Conservation (phyloP, 441 rosid species). For the Geranium incanum region DNA sequence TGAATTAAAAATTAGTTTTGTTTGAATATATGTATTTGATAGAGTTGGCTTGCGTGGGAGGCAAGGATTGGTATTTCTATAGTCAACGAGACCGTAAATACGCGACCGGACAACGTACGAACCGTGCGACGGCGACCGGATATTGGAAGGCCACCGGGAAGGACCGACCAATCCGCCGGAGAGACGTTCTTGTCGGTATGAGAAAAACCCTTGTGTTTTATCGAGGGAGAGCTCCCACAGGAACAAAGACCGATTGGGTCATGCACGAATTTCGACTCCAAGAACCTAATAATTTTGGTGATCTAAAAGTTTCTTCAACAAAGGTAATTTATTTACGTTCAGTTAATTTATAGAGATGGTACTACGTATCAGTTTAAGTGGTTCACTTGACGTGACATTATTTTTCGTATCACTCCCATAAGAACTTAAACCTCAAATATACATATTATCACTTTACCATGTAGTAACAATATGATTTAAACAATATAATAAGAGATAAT, state of each 20-base stretch:
- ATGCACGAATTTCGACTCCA: conserved; percentile 60
- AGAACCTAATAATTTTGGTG: conserved; percentile 18
- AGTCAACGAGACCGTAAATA: conserved; percentile 51
- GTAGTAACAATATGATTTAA: too few relatives aligned
- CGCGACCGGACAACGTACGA: conserved; percentile 45
- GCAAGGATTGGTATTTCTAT: conserved; percentile 58
- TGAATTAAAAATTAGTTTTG: neutral
- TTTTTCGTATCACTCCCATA: neutral
- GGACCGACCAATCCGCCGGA: conserved; percentile 32
- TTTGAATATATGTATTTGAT: too few relatives aligned
- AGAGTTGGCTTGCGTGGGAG: conserved; percentile 40
- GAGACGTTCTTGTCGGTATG: conserved; percentile 45
- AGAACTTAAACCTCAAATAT: too few relatives aligned
- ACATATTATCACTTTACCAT: too few relatives aligned
- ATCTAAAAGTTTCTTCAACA: conserved; percentile 25
- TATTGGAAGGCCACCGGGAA: conserved; percentile 68
- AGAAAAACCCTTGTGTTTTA: conserved; percentile 59
- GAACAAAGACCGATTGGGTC: conserved; percentile 50
- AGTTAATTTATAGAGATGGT: too few relatives aligned
- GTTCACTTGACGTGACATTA: too few relatives aligned
- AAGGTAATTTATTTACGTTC: conserved; percentile 26
- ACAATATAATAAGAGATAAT: too few relatives aligned
- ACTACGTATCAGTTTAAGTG: too few relatives aligned
- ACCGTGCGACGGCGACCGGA: conserved; percentile 26
- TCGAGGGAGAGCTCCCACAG: conserved; percentile 58